Evolutionary conservation across 176 grass and related monocot species (phyloP).

Genomic region (Aegilops umbellulata): DNA sequence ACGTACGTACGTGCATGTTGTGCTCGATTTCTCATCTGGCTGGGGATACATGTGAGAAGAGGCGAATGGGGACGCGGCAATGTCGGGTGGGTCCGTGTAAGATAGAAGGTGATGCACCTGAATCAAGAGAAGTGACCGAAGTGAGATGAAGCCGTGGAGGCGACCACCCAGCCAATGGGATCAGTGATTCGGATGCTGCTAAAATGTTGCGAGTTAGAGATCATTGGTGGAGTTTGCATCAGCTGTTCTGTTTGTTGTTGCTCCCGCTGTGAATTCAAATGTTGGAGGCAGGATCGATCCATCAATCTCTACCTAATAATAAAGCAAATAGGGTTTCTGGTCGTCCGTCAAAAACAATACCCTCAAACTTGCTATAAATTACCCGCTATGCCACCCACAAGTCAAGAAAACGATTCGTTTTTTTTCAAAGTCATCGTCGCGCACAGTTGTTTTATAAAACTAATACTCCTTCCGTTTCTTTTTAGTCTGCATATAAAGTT

Average conservation of each 20-base stretch:
- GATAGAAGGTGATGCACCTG: neutral
- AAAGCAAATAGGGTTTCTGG: too few relatives aligned
- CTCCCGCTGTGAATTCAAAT: neutral
- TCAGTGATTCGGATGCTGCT: neutral
- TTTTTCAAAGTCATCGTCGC: too few relatives aligned
- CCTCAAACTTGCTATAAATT: too few relatives aligned
- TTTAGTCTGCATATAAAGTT: too few relatives aligned
- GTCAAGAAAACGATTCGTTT: too few relatives aligned
- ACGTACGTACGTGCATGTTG: conserved; percentile 25
- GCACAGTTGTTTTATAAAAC: too few relatives aligned
- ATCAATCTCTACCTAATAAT: too few relatives aligned
- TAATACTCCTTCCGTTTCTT: too few relatives aligned
- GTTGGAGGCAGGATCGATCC: neutral
- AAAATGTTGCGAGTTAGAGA: neutral
- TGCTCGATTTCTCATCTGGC: neutral
- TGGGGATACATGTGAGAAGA: neutral
- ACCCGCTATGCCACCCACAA: too few relatives aligned
- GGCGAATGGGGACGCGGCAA: neutral
- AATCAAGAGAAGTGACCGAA: neutral
- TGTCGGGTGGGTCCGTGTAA: neutral
- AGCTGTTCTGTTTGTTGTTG: neutral
- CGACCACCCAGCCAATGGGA: conserved; percentile 1
- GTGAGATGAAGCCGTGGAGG: neutral
- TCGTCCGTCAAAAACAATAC: too few relatives aligned
- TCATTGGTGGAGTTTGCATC: neutral